Percentiles rank a stretch among this genome's conserved stretches.
These are phyloP conservation scores for Phytophthora melonis DNA, from an alignment of 352 stramenopile genomes.

Conservation along the genomic window DNA sequence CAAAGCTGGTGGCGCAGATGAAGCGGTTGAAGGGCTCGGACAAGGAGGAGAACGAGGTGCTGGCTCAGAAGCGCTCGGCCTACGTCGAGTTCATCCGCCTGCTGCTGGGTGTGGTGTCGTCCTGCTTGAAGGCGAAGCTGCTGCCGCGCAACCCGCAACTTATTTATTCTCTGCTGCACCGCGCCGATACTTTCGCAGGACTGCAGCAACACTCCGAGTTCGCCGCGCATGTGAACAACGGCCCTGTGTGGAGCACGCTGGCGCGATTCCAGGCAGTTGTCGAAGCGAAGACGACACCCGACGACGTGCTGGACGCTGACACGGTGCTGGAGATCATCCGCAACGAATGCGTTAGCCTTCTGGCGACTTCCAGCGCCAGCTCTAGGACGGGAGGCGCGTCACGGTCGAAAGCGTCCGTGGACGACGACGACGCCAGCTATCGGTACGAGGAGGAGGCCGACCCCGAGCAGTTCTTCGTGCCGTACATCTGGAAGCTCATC, in stretches of 20 bases:
- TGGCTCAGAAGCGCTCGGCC: constrained; percentile 62
- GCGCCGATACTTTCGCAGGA: constrained; percentile 60
- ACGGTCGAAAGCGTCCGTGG: constrained; percentile 27
- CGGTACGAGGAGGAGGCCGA: constrained; percentile 79
- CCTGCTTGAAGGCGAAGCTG: constrained; percentile 69
- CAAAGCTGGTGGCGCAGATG: constrained; percentile 64
- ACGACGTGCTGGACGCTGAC: constrained; percentile 69
- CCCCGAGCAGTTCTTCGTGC: constrained; percentile 83
- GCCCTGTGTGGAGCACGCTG: constrained; percentile 71
- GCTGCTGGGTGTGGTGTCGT: constrained; percentile 70
- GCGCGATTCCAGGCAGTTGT: constrained; percentile 69
- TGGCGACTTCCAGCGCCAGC: constrained; percentile 55
- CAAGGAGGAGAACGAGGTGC: constrained; percentile 51
- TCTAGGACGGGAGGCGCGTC: constrained; percentile 14
- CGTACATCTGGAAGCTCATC: constrained; percentile 81
- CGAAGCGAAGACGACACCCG: constrained; percentile 63
- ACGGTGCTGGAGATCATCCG: constrained; percentile 75
- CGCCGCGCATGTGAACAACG: constrained; percentile 64
- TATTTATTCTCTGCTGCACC: constrained; percentile 89
- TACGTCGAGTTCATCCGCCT: constrained; percentile 86
- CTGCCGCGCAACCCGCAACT: constrained; percentile 83
- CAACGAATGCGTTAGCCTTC: constrained; percentile 68
- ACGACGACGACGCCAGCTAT: constrained; percentile 79
- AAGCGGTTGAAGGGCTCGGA: constrained; percentile 36
- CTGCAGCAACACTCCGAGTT: constrained; percentile 74